Percentiles rank a stretch among this genome's conserved stretches.
phyloP scores from a whole-genome alignment of 305 asterid genomes.

The Fraxinus angustifolia region DNA sequence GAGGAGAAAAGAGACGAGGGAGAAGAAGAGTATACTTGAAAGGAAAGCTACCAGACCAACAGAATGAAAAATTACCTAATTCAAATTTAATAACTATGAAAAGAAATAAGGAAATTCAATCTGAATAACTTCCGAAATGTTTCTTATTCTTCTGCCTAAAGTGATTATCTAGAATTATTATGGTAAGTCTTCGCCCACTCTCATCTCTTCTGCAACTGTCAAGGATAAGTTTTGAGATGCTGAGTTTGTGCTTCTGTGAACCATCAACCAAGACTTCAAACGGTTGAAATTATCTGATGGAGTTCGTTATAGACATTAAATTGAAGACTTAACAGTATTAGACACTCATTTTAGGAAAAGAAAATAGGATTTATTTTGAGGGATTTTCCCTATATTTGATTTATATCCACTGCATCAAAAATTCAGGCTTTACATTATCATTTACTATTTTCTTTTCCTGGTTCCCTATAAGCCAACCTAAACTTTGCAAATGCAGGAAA shows the following conservation, averaged over 20 bases:
- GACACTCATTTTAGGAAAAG: neutral
- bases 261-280: neutral
- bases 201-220: neutral
- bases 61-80: neutral
- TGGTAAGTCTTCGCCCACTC: neutral
- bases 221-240: neutral
- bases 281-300: neutral
- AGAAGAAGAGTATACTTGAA: neutral
- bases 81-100: neutral
- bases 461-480: neutral
- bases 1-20: neutral
- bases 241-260: neutral
- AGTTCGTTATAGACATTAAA: neutral
- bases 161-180: neutral
- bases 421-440: constrained; percentile 9
- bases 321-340: neutral
- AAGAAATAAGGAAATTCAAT: neutral
- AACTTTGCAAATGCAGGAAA: constrained; percentile 51
- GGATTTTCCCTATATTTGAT: neutral
- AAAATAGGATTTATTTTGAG: neutral
- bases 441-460: neutral
- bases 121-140: neutral
- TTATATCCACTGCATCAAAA: neutral
- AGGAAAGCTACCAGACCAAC: neutral
- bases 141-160: neutral